Conservation (phyloP, 140 eudicot genomes). For the Oenanthe javanica region DNA sequence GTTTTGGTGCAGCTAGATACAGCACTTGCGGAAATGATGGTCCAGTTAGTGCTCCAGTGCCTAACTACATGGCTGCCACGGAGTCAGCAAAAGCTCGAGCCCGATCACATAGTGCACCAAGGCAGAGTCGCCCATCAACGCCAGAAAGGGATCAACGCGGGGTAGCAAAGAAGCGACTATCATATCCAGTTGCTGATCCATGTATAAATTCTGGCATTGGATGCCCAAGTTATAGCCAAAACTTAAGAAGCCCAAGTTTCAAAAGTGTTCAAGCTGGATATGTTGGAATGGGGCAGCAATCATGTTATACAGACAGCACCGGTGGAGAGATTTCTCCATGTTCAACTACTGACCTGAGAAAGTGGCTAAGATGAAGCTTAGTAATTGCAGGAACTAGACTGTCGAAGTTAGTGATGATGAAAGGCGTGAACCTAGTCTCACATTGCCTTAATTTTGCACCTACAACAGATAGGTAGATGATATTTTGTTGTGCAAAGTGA, state of each 20-base stretch:
- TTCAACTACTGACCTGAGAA: constrained; percentile 73
- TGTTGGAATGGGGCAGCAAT: constrained; percentile 67
- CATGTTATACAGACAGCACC: constrained; percentile 50
- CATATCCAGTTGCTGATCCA: constrained; percentile 59
- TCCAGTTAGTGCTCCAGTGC: constrained; percentile 22
- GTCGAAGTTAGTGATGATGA: not conserved
- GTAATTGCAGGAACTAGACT: not conserved
- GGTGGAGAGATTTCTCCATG: constrained; percentile 82
- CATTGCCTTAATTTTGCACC: not conserved
- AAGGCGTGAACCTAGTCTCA: constrained; percentile 1
- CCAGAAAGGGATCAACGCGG: constrained; percentile 65
- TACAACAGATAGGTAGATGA: not conserved
- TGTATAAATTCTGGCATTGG: not conserved
- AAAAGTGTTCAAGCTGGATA: constrained; percentile 78
- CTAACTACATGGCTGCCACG: constrained; percentile 87
- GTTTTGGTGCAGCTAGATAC: constrained; percentile 28
- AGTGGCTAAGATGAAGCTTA: constrained; percentile 60
- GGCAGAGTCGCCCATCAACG: constrained; percentile 59
- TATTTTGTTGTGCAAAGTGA: not conserved
- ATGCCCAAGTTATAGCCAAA: constrained; percentile 22
- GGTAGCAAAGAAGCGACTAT: constrained; percentile 60
- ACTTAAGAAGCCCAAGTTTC: constrained; percentile 75
- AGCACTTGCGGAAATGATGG: constrained; percentile 32
- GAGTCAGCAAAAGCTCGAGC: constrained; percentile 81
- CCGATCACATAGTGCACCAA: constrained; percentile 81